Base-by-base conservation (phyloP, 768 basidiomycete species). In the Boletus subcaerulescens region DNA sequence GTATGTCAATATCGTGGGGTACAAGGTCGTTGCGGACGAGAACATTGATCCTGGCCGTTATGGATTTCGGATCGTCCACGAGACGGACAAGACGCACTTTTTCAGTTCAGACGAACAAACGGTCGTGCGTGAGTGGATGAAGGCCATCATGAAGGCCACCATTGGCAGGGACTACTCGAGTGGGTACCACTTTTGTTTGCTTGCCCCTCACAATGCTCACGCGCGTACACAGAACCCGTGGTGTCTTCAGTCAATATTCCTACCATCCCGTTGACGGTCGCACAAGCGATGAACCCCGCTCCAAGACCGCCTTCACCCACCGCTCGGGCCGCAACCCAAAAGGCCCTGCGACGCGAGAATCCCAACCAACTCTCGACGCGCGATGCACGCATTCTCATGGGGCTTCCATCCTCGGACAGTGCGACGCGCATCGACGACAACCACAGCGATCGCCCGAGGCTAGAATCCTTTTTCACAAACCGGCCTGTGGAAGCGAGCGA, bases 111-210 rank as follows among this genome's bases (percentile, higher is more conserved):
- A 93, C 22, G 94, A 98, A 65, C 91, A 93, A 71, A 64, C 74
- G 1, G 73, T 84, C 36, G 80, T 97, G 45, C 84, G 97, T n/a
- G 93, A 93, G 60, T 98, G 97, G 96, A 98, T 98, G 97, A 99
- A 98, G 75, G 93, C 95, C 9, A 84, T 99, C 61, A 98, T 98
- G 93, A 99, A 98, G 70, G 93, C 96, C 3, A 98, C 96, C 13
- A 99, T 99, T 61, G 87, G 84, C 10, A 78, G 97, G 52, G 97
- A 98, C 69, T 98, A 95, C 67, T 81, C 87, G 10, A 89, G 93
- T 95, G 64, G 38, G 87, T 77, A 38, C 52, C n/a, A 26, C 20
- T 11, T 14, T 10, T 32, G 11, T 24, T 33, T 8, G 11, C 24
- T 48, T 31, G 45, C 42, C 40, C 1, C 38, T 4, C n/a, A 18